Evolutionary conservation across 2,329 filamentous ascomycete species (phyloP).

Genomic region (Conoideocrella luteorostrata): DNA sequence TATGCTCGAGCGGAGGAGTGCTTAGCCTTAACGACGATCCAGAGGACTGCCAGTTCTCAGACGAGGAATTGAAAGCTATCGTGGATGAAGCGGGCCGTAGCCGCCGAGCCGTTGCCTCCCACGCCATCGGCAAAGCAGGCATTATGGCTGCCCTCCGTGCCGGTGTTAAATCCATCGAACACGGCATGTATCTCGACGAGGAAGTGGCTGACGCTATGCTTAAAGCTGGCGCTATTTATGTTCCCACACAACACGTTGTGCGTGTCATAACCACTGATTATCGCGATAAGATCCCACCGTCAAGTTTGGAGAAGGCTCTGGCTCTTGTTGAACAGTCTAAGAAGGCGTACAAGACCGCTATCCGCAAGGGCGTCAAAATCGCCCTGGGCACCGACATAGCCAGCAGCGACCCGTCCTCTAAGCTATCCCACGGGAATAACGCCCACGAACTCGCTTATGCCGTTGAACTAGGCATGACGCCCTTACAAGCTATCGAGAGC

Average conservation of each 20-base stretch:
- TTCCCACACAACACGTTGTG: slow-evolving; percentile 32
- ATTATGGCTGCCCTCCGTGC: slow-evolving; percentile 31
- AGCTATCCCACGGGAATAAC: slow-evolving; percentile 22
- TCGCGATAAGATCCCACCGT: slow-evolving; percentile 27
- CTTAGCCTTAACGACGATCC: slow-evolving; percentile 33
- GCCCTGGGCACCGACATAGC: slow-evolving; percentile 35
- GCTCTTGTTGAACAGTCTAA: slow-evolving; percentile 30
- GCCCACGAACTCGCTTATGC: slow-evolving; percentile 41
- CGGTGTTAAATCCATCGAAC: slow-evolving; percentile 32
- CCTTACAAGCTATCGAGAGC: slow-evolving; percentile 44
- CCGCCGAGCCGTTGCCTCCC: slow-evolving; percentile 30
- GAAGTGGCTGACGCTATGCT: slow-evolving; percentile 34
- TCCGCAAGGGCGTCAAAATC: slow-evolving; percentile 29
- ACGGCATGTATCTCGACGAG: slow-evolving; percentile 33
- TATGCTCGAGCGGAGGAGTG: slow-evolving; percentile 33
- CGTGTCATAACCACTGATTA: slow-evolving; percentile 23
- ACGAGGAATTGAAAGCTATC: slow-evolving; percentile 30
- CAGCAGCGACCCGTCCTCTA: slow-evolving; percentile 23
- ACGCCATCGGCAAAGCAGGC: slow-evolving; percentile 34
- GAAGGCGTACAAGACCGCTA: slow-evolving; percentile 30
- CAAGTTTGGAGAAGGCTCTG: slow-evolving; percentile 7
- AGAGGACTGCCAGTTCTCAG: slow-evolving; percentile 31
- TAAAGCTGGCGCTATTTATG: slow-evolving; percentile 27
- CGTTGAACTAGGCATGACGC: slow-evolving; percentile 41
- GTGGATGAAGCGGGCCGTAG: slow-evolving; percentile 31